These are phyloP conservation scores for Tephrocybe sp. DNA, from an alignment of 768 basidiomycete genomes.

Conservation along the genomic window DNA sequence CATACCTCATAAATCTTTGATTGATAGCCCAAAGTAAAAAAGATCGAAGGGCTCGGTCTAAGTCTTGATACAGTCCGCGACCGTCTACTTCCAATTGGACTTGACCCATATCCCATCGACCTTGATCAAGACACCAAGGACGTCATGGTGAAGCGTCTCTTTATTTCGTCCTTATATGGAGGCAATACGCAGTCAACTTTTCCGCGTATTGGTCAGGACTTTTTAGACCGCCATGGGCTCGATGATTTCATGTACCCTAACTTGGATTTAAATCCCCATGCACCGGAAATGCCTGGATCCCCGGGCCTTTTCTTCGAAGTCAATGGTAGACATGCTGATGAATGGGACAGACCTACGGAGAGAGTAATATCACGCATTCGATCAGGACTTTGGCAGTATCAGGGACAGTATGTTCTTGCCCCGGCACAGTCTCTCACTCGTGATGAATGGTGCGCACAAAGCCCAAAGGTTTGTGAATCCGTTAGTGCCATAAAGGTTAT, in stretches of 20 bases:
- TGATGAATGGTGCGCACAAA: slow-evolving; percentile 26
- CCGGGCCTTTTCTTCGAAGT: slow-evolving; percentile 6
- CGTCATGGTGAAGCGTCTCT: not conserved
- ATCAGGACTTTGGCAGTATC: slow-evolving; percentile 35
- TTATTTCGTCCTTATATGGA: slow-evolving; percentile 2
- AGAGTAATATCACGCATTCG: too few species aligned
- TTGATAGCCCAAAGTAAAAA: slow-evolving; percentile 8
- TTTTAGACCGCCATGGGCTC: not conserved
- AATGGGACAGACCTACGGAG: too few species aligned
- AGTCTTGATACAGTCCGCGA: slow-evolving; percentile 4
- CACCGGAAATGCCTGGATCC: slow-evolving; percentile 5
- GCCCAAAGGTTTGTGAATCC: slow-evolving; percentile 15
- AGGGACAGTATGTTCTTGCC: slow-evolving; percentile 33
- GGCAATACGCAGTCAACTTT: not conserved
- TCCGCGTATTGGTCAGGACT: not conserved
- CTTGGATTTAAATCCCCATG: slow-evolving; percentile 4
- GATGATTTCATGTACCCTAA: not conserved
- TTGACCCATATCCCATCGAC: slow-evolving; percentile 8
- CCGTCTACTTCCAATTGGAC: slow-evolving; percentile 5
- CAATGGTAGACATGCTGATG: too few species aligned
- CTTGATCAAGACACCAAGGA: not conserved
- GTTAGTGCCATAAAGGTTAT: too few species aligned
- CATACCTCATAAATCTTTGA: not conserved
- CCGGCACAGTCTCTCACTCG: slow-evolving; percentile 36
- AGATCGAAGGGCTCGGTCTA: not conserved